Base-by-base conservation (phyloP, 768 basidiomycete genomes). In the Termitomyces heimii region DNA sequence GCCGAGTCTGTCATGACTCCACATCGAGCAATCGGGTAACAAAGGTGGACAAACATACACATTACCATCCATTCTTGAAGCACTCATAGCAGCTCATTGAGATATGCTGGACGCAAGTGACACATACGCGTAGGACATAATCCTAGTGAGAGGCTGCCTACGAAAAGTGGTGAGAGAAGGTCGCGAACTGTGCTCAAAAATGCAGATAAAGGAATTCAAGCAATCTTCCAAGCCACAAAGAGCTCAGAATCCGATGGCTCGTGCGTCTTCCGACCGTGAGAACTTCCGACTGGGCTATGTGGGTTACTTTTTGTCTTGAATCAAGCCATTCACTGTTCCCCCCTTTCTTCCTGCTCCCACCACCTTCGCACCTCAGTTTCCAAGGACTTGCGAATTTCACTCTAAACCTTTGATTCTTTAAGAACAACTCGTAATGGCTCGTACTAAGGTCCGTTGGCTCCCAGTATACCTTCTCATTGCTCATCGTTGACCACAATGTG, bases 391-490 rank as follows among this genome's bases (percentile, higher is more conserved):
- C 59, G 47, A 63, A 56, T 63, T 67, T 55, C 59, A 59, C 63
- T 64, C 62, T 59, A 65, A 64, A 57, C 59, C 53, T 54, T 26
- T 61, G 56, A 67, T 54, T 61, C 67, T 62, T 60, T 59, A 28
- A 62, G 56, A 63, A 60, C 53, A 56, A 59, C 42, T 59, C 56
- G 61, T 53, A 71, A 94, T 94, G 92, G 92, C 92, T 66, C 91
- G 92, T 68, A 94, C 92, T 70, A 94, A 93, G 85, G 90, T 89
- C 62, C 53, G 64, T 66, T 55, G 26, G 53, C 32, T 64, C 49
- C 56, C 45, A 45, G 12, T 26, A 61, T 49, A 14, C 42, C 49
- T 58, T 22, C 49, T 26, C 55, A 54, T 37, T 54, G 57, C 45
- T 60, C 58, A 34, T 64, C 66, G 65, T 62, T 69, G 55, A 68